phyloP scores from a whole-genome alignment of 2,329 filamentous ascomycete species.

The Calonectria naviculata region DNA sequence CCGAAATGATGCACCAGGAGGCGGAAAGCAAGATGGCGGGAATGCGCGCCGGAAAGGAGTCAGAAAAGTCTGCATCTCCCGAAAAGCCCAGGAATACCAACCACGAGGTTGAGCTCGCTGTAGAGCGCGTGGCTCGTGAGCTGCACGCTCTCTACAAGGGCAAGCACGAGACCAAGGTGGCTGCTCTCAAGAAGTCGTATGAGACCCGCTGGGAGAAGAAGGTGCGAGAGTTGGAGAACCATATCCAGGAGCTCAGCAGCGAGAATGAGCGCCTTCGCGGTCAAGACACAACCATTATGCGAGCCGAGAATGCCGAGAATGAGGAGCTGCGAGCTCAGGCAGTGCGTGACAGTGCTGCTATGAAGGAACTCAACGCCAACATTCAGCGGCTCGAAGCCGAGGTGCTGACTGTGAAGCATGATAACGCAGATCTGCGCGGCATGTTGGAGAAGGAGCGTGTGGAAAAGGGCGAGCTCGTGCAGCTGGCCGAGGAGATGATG shows the following conservation, averaged over 20 bases:
- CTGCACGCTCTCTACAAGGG: constrained; percentile 94
- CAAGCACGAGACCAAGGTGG: constrained; percentile 97
- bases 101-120: constrained; percentile 82
- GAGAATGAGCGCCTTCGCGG: constrained; percentile 82
- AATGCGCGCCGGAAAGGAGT: constrained; percentile 72
- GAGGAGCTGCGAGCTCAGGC: constrained; percentile 68
- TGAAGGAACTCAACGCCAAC: constrained; percentile 77
- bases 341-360: constrained; percentile 73
- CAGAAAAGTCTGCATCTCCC: constrained; percentile 47
- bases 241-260: constrained; percentile 74
- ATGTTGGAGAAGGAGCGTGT: constrained; percentile 80
- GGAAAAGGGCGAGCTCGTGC: constrained; percentile 86
- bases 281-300: constrained; percentile 74
- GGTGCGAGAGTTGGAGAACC: constrained; percentile 79
- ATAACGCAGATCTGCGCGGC: constrained; percentile 73
- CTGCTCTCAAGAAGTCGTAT: constrained; percentile 86
- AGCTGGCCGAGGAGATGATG: constrained; percentile 87
- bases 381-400: constrained; percentile 81
- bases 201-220: constrained; percentile 92
- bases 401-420: constrained; percentile 74
- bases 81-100: constrained; percentile 52
- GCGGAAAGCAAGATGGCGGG: constrained; percentile 81
- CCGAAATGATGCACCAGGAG: constrained; percentile 80
- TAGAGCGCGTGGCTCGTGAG: constrained; percentile 93
- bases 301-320: constrained; percentile 58